These are phyloP conservation scores for Brachypodium distachyon DNA, from an alignment of 202 grass and related monocot genomes.

Conservation along the genomic window DNA sequence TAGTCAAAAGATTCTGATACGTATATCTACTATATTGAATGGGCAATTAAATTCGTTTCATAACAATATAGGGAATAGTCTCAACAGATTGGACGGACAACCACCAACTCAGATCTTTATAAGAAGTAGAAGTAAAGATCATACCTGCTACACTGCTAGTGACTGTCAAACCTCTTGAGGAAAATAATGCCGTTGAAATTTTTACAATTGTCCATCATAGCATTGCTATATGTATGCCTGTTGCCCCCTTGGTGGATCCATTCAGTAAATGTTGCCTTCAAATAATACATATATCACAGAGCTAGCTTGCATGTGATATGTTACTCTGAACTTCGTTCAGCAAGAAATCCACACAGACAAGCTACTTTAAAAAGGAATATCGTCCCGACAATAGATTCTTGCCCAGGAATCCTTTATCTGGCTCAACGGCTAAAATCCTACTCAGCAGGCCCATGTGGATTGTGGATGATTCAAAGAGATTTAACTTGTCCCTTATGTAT, in stretches of 20 bases:
- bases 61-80: no score
- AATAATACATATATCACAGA: constrained; percentile 8
- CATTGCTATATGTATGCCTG: not conserved
- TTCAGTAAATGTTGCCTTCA: constrained; percentile 3
- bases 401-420: not conserved
- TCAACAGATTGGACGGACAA: no score
- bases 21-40: no score
- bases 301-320: constrained; percentile 5
- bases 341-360: not conserved
- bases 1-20: no score
- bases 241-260: constrained; percentile 5
- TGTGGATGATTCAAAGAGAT: constrained; percentile 17
- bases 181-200: not conserved
- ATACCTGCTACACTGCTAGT: not conserved
- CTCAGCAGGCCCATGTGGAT: not conserved
- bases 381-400: constrained; percentile 17
- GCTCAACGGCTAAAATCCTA: constrained; percentile 7
- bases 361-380: constrained; percentile 1
- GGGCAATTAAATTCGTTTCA: no score
- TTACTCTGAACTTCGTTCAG: not conserved
- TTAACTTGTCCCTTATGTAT: not conserved
- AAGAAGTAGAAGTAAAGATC: no score
- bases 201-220: not conserved
- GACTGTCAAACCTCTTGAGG: not conserved
- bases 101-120: no score